Evolutionary conservation across 257 asterid species (phyloP).

Genomic region (Solanum neorickii): DNA sequence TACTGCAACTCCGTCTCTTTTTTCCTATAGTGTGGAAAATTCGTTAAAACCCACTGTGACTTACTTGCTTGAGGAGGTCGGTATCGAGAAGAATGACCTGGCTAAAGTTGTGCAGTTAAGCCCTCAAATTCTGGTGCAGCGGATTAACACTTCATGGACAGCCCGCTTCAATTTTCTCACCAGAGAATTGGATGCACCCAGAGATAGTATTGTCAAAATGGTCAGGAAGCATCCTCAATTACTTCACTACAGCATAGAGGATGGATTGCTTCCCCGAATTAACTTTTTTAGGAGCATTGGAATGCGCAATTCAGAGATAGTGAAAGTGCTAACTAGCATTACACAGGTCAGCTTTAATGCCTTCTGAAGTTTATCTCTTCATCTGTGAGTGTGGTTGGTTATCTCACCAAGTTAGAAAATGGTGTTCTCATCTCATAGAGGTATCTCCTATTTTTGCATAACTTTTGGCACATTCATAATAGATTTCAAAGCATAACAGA

Average conservation of each 20-base stretch:
- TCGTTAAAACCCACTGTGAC: slow-evolving; percentile 81
- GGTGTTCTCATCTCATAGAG: neutral
- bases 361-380: neutral
- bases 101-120: slow-evolving; percentile 91
- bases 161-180: slow-evolving; percentile 62
- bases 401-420: neutral
- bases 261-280: slow-evolving; percentile 74
- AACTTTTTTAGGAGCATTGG: slow-evolving; percentile 79
- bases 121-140: slow-evolving; percentile 94
- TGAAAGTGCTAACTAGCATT: slow-evolving; percentile 78
- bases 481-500: neutral
- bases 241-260: slow-evolving; percentile 90
- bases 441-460: neutral
- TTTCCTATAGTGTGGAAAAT: slow-evolving; percentile 84
- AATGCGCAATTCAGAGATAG: slow-evolving; percentile 56
- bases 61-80: slow-evolving; percentile 81
- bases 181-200: slow-evolving; percentile 79
- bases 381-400: neutral
- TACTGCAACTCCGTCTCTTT: slow-evolving; percentile 77
- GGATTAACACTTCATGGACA: slow-evolving; percentile 77
- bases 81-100: slow-evolving; percentile 58
- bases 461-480: neutral
- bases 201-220: slow-evolving; percentile 84
- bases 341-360: slow-evolving; percentile 55
- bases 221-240: slow-evolving; percentile 90